A percentile compares a stretch with the other conserved stretches of the same genome.
phyloP scores from a whole-genome alignment of 306 rosid genomes.

The Echinosophora koreensis region DNA sequence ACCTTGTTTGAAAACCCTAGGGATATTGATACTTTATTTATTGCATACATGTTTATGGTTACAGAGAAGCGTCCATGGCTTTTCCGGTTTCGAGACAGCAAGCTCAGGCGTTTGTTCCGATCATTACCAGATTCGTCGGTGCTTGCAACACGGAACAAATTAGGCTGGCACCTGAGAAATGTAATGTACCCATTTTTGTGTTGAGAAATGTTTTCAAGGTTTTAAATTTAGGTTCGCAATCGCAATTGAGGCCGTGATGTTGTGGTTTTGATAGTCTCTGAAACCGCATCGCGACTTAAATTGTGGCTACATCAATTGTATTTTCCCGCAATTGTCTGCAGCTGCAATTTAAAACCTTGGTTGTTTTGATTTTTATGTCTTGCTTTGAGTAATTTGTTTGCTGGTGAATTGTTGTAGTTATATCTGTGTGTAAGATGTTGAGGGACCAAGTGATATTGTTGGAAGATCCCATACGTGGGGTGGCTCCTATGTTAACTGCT shows the following conservation, averaged over 20 bases:
- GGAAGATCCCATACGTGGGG: constrained; percentile 86
- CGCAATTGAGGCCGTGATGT: too few species aligned
- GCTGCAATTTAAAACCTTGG: too few species aligned
- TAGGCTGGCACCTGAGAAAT: constrained; percentile 81
- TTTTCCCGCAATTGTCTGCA: too few species aligned
- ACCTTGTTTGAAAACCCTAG: too few species aligned
- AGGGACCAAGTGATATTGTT: constrained; percentile 77
- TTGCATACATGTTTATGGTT: constrained; percentile 31
- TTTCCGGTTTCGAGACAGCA: constrained; percentile 61
- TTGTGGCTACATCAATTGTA: too few species aligned
- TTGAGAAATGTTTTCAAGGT: too few species aligned
- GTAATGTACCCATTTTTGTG: constrained; percentile 70
- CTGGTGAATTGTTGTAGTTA: constrained; percentile 56
- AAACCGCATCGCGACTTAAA: too few species aligned
- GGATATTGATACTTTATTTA: too few species aligned
- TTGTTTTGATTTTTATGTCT: too few species aligned
- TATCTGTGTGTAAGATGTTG: constrained; percentile 80
- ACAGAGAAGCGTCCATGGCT: constrained; percentile 79
- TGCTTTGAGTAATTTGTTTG: background rate
- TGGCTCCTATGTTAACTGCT: constrained; percentile 82
- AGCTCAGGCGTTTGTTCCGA: constrained; percentile 56
- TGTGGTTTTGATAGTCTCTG: too few species aligned
- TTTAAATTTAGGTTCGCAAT: too few species aligned
- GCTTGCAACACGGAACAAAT: constrained; percentile 77
- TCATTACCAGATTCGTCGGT: constrained; percentile 62